Base-by-base conservation (phyloP, 2,329 filamentous ascomycete genomes). In the Ambrosiella beaveri region DNA sequence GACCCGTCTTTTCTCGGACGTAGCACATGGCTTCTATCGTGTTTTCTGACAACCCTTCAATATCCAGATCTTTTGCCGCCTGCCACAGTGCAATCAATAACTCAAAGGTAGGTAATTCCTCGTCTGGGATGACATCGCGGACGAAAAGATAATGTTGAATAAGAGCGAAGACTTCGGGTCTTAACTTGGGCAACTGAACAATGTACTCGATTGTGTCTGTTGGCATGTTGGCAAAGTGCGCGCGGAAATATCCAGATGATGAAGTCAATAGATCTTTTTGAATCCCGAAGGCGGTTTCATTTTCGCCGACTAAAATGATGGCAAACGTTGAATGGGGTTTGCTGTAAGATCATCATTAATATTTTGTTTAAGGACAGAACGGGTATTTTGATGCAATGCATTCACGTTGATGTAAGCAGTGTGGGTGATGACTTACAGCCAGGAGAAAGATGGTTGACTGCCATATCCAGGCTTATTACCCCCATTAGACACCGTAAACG, bases 221-320 rank as follows among this genome's bases (percentile, higher is more conserved):
- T 13, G 63, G 61, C 12, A 64, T 61, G 38, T 65, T 64, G 40
- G 64, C 66, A 51, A 81, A 79, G 59, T 74, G 68, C 1, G 70
- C 65, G 5, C 68, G 68, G 63, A 77, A 81, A 63, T 71, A 73
- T 1, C 68, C 64, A 7, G 76, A 80, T 62, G 74, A 74, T 37
- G 73, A 69, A 61, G 75, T 78, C 27, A 82, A 68, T 58, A 80
- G 79, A 64, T 81, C 75, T 61, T 77, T 79, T 61, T 81, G 79
- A 11, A 82, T 73, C 9, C 75, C 77, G 63, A 80, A 82, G 0
- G 78, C 77, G 12, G 66, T 66, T 63, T 78, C 74, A 0, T 77
- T 71, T 2, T 71, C 67, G 0, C 79, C 78, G 36, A 80, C 74
- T 1, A 80, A 66, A 51, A 79, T 66, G 15, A 81, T 75, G 49